Conservation (phyloP, 2,329 filamentous ascomycete species). For the Fusarium irregulare region DNA sequence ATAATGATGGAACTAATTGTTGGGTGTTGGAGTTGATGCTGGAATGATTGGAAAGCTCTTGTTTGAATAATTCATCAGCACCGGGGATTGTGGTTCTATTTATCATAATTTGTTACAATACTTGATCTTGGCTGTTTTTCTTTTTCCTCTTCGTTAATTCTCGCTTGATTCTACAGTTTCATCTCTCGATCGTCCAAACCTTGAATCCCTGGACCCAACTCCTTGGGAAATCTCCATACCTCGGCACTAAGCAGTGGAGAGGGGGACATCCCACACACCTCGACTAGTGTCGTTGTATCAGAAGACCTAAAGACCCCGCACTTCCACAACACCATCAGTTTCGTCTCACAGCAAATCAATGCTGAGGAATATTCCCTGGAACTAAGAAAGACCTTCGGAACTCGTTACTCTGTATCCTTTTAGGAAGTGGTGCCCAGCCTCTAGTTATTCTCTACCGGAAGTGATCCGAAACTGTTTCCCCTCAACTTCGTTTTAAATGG, state of each 20-base stretch:
- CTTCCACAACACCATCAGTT: constrained; percentile 18
- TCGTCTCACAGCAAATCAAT: not conserved
- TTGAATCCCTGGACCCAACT: not conserved
- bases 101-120: not conserved
- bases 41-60: not conserved
- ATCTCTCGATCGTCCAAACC: not conserved
- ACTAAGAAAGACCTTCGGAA: not conserved
- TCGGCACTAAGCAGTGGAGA: constrained; percentile 3
- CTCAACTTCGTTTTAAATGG: not conserved
- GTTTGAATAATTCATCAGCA: not conserved
- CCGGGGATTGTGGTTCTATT: not conserved
- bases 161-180: fast-evolving
- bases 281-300: not conserved
- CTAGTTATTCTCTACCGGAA: not conserved
- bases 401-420: constrained; percentile 16
- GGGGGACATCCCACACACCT: constrained; percentile 9
- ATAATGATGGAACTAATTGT: not conserved
- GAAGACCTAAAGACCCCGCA: constrained; percentile 20
- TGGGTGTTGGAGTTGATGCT: not conserved
- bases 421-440: not conserved
- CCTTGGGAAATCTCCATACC: not conserved
- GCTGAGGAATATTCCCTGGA: not conserved
- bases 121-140: not conserved
- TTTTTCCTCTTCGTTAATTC: fast-evolving
- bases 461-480: not conserved